Base-by-base conservation (phyloP, 768 basidiomycete genomes). In the Boletales sp. region DNA sequence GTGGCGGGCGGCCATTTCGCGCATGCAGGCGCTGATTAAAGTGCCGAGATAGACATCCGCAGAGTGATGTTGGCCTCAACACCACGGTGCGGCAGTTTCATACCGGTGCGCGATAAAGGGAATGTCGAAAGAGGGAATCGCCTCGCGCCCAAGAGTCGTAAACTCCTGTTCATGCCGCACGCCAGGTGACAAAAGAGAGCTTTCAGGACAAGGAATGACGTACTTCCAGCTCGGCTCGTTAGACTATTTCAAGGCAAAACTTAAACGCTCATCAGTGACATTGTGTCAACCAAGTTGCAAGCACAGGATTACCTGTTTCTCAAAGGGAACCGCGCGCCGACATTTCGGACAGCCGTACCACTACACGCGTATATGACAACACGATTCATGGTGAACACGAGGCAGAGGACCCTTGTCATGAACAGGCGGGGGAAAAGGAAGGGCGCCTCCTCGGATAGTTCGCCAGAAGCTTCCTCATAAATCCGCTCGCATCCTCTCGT, bases 131-230 rank as follows among this genome's bases (percentile, higher is more conserved):
- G 57, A 43, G 53, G 62, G 45, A 58, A 50, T 28, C 5, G 49
- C 53, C 52, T 53, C 53, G 48, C 56, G 55, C 52, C 49, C 42
- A 41, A 37, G 37, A 51, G 44, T 55, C 60, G 48, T 56, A 55
- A 54, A 19, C 37, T 39, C n/a, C 38, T 21, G 38, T 43, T 50
- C 44, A 51, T 44, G 43, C 41, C 37, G 43, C 46, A 48, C 41
- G 19, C 48, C 36, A 40, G 43, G 34, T 42, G 52, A 54, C 40
- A 51, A 51, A 41, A 36, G 52, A 37, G 48, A 51, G 33, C 42
- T 10, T 50, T 48, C 48, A 50, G 47, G 53, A 54, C 38, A 28
- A 61, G 55, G 31, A n/a, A 51, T 68, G 68, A 68, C 68, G 62
- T 66, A 68, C 66, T 47, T 25, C 36, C 25, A 30, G 50, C 39